A percentile compares a stretch with the other conserved stretches of the same genome.
phyloP scores from a whole-genome alignment of 176 grass and related monocot genomes.

The Aegilops sharonensis region DNA sequence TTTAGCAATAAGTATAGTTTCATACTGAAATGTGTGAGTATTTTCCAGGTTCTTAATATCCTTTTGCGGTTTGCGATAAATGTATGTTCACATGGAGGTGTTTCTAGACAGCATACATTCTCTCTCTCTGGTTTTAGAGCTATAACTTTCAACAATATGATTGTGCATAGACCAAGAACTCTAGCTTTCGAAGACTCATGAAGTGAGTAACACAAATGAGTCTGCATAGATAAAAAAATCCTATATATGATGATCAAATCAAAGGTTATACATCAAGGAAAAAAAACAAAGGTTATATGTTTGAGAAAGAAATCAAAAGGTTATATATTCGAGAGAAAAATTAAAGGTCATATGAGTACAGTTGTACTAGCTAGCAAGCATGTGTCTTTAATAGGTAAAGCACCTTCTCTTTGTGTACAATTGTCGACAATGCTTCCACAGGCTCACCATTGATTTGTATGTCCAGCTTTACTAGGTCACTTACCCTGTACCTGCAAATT shows the following conservation, averaged over 20 bases:
- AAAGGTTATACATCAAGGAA: background rate
- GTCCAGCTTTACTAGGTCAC: slow-evolving; percentile 85
- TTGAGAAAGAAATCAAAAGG: background rate
- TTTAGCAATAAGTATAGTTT: slow-evolving; percentile 2
- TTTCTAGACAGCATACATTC: slow-evolving; percentile 13
- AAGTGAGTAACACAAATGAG: slow-evolving; percentile 4
- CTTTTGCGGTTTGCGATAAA: background rate
- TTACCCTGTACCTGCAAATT: slow-evolving; percentile 82
- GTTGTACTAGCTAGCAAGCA: background rate
- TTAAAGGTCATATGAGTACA: background rate
- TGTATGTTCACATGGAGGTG: slow-evolving; percentile 4
- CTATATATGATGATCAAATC: background rate
- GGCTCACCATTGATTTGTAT: slow-evolving; percentile 91
- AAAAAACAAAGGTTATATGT: background rate
- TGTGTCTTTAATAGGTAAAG: background rate
- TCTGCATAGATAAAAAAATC: background rate
- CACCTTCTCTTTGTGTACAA: slow-evolving; percentile 97
- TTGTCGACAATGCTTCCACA: slow-evolving; percentile 93
- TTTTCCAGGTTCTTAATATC: background rate
- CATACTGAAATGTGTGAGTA: background rate
- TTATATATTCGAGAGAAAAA: background rate
- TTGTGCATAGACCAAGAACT: background rate
- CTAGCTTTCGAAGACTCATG: background rate
- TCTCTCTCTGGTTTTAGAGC: slow-evolving; percentile 14
- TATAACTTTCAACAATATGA: background rate